Base-by-base conservation (phyloP, 768 basidiomycete species). In the Russula foetens region DNA sequence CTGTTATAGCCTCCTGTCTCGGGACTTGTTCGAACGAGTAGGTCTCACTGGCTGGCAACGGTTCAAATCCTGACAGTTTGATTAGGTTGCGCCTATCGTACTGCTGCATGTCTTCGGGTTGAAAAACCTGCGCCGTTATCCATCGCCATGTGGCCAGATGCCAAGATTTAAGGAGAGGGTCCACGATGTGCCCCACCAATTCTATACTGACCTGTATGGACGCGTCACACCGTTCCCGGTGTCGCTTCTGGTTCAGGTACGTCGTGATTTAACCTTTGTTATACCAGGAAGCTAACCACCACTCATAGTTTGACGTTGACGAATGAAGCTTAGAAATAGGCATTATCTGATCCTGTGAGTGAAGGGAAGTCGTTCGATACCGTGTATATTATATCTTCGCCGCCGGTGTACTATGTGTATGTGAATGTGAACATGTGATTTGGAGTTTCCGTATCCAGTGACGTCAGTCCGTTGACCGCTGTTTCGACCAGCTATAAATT, bases 231-330 rank as follows among this genome's bases (percentile, higher is more conserved):
- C 66, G 4, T 69, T 69, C 59, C 68, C 68, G 3, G 56, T 49
- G 28, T 66, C 68, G 21, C 53, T 69, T 38, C 7, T 69, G 21
- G 58, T 68, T 46, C 64, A 69, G 63, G 68, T 69, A 46, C 14
- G 66, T 54, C 6, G 31, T 43, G 17, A 38, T 29, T 50, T 3
- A 11, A n/a, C 9, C 23, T 14, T 38, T 56, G n/a, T 19, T 23
- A 19, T 28, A 28, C 29, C 0, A 7, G 31, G 26, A 8, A n/a
- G 29, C 56, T 62, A n/a, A 62, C 26, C 11, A 5, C 11, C 9
- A 23, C 15, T 19, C 11, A 9, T 15, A 60, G 62, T 60, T 63
- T 14, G 59, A 58, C 17, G 9, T 63, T 14, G 59, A 58, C 17
- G 9, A 33, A 2, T 58, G 47, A 58, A 45, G 17, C 7, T 26